Evolutionary conservation across 2,329 filamentous ascomycete species (phyloP).

Genomic region (Colletotrichum phormii): DNA sequence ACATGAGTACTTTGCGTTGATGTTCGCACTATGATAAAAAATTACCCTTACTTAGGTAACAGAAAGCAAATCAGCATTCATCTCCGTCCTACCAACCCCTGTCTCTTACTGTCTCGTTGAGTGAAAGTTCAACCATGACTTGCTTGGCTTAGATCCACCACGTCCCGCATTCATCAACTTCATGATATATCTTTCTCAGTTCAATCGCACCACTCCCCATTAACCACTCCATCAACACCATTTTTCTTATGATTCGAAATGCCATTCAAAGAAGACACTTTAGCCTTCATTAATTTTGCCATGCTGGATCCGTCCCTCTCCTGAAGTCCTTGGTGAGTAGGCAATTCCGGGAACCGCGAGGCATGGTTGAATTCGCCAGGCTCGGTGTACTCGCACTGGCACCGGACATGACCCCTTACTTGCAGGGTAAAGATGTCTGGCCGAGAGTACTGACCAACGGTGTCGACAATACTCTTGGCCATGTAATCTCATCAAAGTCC

Average conservation of each 20-base stretch:
- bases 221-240: too few relatives aligned
- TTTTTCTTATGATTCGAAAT: too few relatives aligned
- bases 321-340: neutral
- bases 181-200: too few relatives aligned
- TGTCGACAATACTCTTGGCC: conserved; percentile 52
- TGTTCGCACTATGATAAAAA: neutral
- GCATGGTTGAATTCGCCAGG: neutral
- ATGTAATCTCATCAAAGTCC: conserved; percentile 56
- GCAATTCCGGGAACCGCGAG: neutral
- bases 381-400: neutral
- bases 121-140: too few relatives aligned
- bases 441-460: conserved; percentile 48
- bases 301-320: neutral
- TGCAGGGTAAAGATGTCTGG: conserved; percentile 52
- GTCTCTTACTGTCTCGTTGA: too few relatives aligned
- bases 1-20: neutral
- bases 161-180: too few relatives aligned
- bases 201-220: too few relatives aligned
- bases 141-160: too few relatives aligned
- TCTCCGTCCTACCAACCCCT: neutral
- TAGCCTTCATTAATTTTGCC: too few relatives aligned
- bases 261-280: too few relatives aligned
- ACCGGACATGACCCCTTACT: neutral
- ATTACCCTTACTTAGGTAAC: too few relatives aligned
- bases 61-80: neutral